Conservation (phyloP, 208 protist species). For the Leishmania amazonensis region DNA sequence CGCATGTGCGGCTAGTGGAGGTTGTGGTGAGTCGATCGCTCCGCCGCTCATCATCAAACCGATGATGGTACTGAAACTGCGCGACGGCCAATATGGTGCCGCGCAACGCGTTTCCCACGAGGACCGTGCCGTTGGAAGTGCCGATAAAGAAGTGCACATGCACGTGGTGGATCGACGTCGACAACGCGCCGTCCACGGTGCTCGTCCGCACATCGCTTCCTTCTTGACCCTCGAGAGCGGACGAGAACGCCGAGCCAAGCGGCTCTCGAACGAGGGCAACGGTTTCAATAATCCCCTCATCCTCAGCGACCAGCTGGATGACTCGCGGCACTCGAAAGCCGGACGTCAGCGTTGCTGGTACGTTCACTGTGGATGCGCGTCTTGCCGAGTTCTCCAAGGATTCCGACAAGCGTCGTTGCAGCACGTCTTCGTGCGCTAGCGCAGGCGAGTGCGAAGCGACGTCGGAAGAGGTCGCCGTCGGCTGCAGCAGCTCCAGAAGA, state of each 20-base stretch:
- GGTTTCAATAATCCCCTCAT: conserved; percentile 72
- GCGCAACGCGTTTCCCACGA: conserved; percentile 80
- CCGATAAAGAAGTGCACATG: conserved; percentile 88
- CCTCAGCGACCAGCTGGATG: conserved; percentile 61
- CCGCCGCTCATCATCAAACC: conserved; percentile 9
- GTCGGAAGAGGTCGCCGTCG: not conserved
- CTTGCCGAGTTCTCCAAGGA: not conserved
- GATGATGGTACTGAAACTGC: conserved; percentile 58
- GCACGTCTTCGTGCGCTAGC: not conserved
- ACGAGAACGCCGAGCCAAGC: not conserved
- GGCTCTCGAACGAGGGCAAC: conserved; percentile 58
- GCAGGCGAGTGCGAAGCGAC: not conserved
- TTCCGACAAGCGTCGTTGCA: conserved; percentile 9
- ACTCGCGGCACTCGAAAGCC: conserved; percentile 53
- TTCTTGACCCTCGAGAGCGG: conserved; percentile 5
- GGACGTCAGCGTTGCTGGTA: conserved; percentile 24
- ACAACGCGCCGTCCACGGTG: not conserved
- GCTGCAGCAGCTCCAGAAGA: conserved; percentile 52
- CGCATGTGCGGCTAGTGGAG: not conserved
- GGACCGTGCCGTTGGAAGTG: conserved; percentile 76
- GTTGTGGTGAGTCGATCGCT: conserved; percentile 19
- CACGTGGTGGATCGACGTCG: conserved; percentile 17
- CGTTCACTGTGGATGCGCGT: not conserved
- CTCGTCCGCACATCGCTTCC: not conserved
- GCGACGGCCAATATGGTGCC: conserved; percentile 74